A percentile compares a stretch with the other conserved stretches of the same genome.
Conservation (phyloP, 2,329 filamentous ascomycete species). For the Hypoxylon sp. region DNA sequence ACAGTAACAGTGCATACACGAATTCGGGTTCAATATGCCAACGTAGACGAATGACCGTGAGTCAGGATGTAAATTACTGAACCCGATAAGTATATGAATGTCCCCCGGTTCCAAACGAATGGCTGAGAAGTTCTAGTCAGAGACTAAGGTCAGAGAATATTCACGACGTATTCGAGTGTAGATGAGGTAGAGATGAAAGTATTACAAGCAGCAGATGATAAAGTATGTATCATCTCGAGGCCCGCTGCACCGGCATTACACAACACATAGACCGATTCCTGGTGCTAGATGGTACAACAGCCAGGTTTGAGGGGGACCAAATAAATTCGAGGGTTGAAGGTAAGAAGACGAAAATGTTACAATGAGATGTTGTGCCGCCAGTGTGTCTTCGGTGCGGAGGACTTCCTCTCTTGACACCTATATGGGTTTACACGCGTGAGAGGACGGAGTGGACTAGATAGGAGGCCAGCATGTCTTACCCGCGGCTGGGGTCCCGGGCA, state of each 20-base stretch:
- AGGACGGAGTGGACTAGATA: constrained; percentile 29
- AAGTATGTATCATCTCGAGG: constrained; percentile 46
- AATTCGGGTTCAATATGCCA: neutral
- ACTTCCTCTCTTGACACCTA: constrained; percentile 37
- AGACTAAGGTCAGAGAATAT: constrained; percentile 20
- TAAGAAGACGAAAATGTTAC: constrained; percentile 32
- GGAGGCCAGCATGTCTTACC: constrained; percentile 46
- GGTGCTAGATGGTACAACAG: constrained; percentile 45
- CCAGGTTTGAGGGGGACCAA: constrained; percentile 26
- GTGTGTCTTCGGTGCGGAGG: constrained; percentile 40
- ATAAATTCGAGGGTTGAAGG: constrained; percentile 34
- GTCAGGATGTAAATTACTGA: constrained; percentile 1
- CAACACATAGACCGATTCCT: constrained; percentile 38
- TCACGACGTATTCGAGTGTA: constrained; percentile 27
- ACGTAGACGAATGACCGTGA: constrained; percentile 15
- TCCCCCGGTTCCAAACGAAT: neutral
- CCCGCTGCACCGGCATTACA: constrained; percentile 46
- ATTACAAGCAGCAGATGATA: constrained; percentile 43
- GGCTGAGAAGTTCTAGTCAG: constrained; percentile 3
- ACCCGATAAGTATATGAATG: neutral
- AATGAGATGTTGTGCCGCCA: constrained; percentile 34
- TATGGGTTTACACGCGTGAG: constrained; percentile 36
- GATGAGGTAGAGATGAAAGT: constrained; percentile 33
- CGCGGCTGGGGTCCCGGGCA: constrained; percentile 37
- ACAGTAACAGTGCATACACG: constrained; percentile 2